Conservation (phyloP, 176 grass and related monocot genomes). For the Oryza meridionalis region DNA sequence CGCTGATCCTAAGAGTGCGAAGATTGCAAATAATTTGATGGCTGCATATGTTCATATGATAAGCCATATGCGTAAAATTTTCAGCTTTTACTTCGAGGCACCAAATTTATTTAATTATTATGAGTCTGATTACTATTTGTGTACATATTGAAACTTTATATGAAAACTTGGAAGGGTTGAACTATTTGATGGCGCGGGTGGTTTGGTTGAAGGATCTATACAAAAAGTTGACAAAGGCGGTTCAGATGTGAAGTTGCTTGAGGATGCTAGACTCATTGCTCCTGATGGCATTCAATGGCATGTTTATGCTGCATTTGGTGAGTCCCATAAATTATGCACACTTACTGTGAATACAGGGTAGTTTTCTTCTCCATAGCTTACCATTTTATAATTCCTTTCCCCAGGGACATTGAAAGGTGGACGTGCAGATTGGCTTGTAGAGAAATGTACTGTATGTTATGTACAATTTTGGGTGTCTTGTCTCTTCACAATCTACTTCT, state of each 20-base stretch:
- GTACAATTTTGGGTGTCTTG: slow-evolving; percentile 20
- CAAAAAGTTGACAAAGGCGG: slow-evolving; percentile 70
- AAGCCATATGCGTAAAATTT: no score
- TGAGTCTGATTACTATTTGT: background rate
- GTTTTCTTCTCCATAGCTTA: background rate
- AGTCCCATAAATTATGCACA: slow-evolving; percentile 26
- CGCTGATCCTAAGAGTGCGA: background rate
- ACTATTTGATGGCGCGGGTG: slow-evolving; percentile 77
- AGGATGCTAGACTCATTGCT: slow-evolving; percentile 58
- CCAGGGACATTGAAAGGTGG: slow-evolving; percentile 95
- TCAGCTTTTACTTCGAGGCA: background rate
- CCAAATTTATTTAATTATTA: background rate
- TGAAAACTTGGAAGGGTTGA: slow-evolving; percentile 63
- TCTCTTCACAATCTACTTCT: slow-evolving; percentile 33
- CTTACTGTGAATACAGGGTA: background rate
- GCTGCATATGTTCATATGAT: background rate
- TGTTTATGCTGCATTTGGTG: slow-evolving; percentile 92
- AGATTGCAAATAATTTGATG: background rate
- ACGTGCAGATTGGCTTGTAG: slow-evolving; percentile 91
- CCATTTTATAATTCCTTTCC: slow-evolving; percentile 31
- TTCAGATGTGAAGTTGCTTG: slow-evolving; percentile 65
- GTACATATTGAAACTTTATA: slow-evolving; percentile 4
- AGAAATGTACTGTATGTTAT: slow-evolving; percentile 99
- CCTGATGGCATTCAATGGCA: slow-evolving; percentile 84
- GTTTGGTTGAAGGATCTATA: slow-evolving; percentile 81